Evolutionary conservation across 257 asterid species (phyloP).

Genomic region (Ilex asprella): DNA sequence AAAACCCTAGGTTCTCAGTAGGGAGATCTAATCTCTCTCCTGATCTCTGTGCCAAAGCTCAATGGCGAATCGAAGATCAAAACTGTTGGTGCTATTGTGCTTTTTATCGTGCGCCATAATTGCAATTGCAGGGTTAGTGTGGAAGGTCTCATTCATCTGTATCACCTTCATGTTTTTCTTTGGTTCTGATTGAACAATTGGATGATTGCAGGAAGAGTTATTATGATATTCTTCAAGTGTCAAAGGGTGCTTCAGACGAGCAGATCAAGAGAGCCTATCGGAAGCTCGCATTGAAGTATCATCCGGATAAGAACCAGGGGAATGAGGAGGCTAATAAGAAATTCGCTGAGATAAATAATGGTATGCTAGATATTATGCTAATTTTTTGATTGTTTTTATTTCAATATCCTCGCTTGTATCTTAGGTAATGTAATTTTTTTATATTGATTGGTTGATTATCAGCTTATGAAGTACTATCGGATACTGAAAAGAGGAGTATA

Average conservation of each 20-base stretch:
- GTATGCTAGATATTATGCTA: slow-evolving; percentile 20
- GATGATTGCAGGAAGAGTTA: slow-evolving; percentile 60
- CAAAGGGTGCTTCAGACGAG: slow-evolving; percentile 77
- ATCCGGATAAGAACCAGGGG: slow-evolving; percentile 85
- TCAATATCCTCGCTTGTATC: too few species aligned
- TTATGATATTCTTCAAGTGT: slow-evolving; percentile 70
- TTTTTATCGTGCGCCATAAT: slow-evolving; percentile 36
- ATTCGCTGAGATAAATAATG: slow-evolving; percentile 88
- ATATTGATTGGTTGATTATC: slow-evolving; percentile 15
- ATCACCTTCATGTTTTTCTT: neutral
- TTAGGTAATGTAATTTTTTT: neutral
- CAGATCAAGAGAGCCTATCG: slow-evolving; percentile 87
- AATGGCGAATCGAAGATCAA: slow-evolving; percentile 74
- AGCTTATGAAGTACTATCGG: slow-evolving; percentile 93
- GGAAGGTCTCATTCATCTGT: neutral
- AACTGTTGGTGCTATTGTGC: slow-evolving; percentile 40
- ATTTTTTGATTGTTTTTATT: too few species aligned
- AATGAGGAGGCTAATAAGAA: slow-evolving; percentile 87
- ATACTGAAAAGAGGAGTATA: slow-evolving; percentile 74
- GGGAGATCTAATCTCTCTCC: slow-evolving; percentile 8
- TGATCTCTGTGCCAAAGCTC: slow-evolving; percentile 35
- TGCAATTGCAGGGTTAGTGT: slow-evolving; percentile 77
- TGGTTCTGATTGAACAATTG: neutral
- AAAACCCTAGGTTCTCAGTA: slow-evolving; percentile 25
- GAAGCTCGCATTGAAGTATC: slow-evolving; percentile 90